Percentiles rank a stretch among this genome's conserved stretches.
Evolutionary conservation across 106 monocot species (phyloP).

Genomic region (Alisma plantagoaquatica): DNA sequence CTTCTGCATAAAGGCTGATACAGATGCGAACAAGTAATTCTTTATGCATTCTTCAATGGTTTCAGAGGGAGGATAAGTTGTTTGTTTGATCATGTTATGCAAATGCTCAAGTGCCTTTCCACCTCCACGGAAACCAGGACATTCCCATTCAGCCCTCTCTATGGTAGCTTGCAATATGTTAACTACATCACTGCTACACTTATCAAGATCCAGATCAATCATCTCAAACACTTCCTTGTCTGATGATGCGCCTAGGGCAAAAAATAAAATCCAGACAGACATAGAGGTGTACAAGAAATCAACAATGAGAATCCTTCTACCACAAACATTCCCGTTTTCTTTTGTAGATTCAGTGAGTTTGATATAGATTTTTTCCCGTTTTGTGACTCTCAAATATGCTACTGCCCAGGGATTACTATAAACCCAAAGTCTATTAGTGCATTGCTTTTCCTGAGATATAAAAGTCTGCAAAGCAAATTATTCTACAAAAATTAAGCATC

Average conservation of each 20-base stretch:
- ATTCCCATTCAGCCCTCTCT: conserved; percentile 49
- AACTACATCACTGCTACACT: conserved; percentile 24
- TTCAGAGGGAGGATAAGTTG: conserved; percentile 78
- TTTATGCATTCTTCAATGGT: conserved; percentile 62
- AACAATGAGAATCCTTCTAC: conserved; percentile 19
- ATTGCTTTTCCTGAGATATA: conserved; percentile 81
- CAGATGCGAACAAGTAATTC: conserved; percentile 57
- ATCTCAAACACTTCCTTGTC: conserved; percentile 87
- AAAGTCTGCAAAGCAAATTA: conserved; percentile 35
- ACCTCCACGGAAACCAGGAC: conserved; percentile 38
- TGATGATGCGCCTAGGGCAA: conserved; percentile 74
- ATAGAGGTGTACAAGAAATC: conserved; percentile 60
- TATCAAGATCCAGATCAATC: conserved; percentile 62
- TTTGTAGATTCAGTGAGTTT: conserved; percentile 51
- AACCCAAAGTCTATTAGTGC: conserved; percentile 66
- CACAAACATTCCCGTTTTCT: conserved; percentile 24
- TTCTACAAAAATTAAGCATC: not conserved
- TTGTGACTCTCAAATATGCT: conserved; percentile 38
- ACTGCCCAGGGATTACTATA: conserved; percentile 62
- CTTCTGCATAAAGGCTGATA: conserved; percentile 47
- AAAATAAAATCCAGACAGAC: conserved; percentile 88
- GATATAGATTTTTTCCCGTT: conserved; percentile 48
- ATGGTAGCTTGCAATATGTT: conserved; percentile 67
- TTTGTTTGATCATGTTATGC: conserved; percentile 32
- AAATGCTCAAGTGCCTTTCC: conserved; percentile 56